phyloP scores from a whole-genome alignment of 345 rosid genomes.

The Eutrema yunnanense region DNA sequence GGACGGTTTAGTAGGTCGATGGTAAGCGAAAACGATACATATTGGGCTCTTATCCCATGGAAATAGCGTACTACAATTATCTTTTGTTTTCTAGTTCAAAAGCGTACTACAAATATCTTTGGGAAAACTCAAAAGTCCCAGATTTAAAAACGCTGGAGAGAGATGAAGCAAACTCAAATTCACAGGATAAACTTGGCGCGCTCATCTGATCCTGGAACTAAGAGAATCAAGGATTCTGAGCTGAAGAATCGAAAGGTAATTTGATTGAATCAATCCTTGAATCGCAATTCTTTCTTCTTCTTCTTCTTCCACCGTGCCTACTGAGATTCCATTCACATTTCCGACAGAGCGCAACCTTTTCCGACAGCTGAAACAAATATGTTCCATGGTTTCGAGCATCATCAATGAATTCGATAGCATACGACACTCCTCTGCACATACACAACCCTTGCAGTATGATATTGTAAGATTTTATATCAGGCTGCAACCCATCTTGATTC shows the following conservation, averaged over 20 bases:
- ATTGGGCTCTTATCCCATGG: too few species aligned
- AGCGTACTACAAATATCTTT: too few species aligned
- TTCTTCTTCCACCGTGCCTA: neutral
- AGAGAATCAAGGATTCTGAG: constrained; percentile 20
- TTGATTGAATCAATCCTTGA: neutral
- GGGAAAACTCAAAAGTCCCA: neutral
- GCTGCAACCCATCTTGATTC: constrained; percentile 38
- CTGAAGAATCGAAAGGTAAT: constrained; percentile 29
- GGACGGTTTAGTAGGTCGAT: neutral
- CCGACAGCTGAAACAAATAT: constrained; percentile 73
- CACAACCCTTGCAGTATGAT: constrained; percentile 71
- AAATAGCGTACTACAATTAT: too few species aligned
- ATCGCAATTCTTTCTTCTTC: neutral
- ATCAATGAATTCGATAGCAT: constrained; percentile 55
- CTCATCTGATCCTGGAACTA: constrained; percentile 16
- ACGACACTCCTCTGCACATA: constrained; percentile 49
- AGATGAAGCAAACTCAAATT: constrained; percentile 32
- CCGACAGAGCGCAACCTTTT: constrained; percentile 19
- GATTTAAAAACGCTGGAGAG: neutral
- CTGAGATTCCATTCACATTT: constrained; percentile 1
- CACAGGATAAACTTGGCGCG: constrained; percentile 27
- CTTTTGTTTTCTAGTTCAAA: too few species aligned
- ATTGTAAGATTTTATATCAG: constrained; percentile 81
- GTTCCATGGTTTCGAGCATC: constrained; percentile 68
- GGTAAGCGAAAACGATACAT: neutral